Evolutionary conservation across 2,329 filamentous ascomycete genomes (phyloP).

Genomic region (Aureobasidium sp.): DNA sequence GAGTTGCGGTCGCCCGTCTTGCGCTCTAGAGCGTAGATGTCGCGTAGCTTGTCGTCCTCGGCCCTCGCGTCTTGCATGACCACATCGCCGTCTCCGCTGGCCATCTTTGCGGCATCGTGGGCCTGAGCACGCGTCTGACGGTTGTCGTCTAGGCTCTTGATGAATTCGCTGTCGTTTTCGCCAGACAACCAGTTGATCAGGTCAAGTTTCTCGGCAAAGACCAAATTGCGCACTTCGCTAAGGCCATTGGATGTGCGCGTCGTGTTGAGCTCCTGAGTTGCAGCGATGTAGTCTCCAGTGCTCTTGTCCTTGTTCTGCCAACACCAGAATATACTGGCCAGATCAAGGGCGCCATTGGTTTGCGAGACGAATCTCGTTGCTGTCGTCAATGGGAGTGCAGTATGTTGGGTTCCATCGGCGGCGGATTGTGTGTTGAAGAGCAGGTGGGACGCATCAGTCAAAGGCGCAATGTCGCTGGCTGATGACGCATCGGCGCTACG

Average conservation of each 20-base stretch:
- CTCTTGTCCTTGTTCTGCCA: constrained; percentile 89
- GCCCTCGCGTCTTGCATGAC: constrained; percentile 34
- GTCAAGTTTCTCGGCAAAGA: constrained; percentile 86
- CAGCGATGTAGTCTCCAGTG: constrained; percentile 84
- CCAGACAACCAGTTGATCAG: constrained; percentile 90
- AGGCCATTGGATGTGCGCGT: constrained; percentile 50
- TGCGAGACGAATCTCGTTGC: constrained; percentile 76
- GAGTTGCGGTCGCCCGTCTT: constrained; percentile 90
- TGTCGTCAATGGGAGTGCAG: constrained; percentile 35
- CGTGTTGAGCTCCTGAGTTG: constrained; percentile 71
- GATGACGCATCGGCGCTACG: constrained; percentile 58
- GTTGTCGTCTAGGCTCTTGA: constrained; percentile 70
- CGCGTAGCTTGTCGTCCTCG: constrained; percentile 71
- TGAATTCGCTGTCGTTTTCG: constrained; percentile 77
- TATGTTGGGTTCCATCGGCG: constrained; percentile 45
- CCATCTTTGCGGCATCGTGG: constrained; percentile 37
- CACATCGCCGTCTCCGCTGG: constrained; percentile 23
- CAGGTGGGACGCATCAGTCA: constrained; percentile 67
- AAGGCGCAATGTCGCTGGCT: constrained; percentile 50
- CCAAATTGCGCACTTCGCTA: constrained; percentile 73
- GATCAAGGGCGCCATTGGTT: constrained; percentile 55
- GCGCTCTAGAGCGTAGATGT: constrained; percentile 87
- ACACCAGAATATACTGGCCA: constrained; percentile 92
- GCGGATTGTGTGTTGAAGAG: constrained; percentile 26
- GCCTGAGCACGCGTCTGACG: constrained; percentile 43